Evolutionary conservation across 2,329 filamentous ascomycete genomes (phyloP).

Genomic region (Neopestalotiopsis clavispora): DNA sequence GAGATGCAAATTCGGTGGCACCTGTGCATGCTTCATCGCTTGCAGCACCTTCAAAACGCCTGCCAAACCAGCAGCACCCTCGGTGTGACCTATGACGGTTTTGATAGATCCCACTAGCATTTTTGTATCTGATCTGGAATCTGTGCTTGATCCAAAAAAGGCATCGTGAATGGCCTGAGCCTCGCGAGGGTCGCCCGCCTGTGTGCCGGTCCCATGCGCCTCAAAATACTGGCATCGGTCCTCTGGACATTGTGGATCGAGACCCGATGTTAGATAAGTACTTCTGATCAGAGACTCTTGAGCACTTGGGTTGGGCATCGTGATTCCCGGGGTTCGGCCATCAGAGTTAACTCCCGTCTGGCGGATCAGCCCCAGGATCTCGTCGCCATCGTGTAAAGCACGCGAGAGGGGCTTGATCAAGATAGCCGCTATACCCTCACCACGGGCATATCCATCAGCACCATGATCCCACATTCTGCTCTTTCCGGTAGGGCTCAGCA

Average conservation of each 20-base stretch:
- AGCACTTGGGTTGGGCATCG: conserved; percentile 52
- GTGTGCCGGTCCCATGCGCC: conserved; percentile 48
- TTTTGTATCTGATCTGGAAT: conserved; percentile 19
- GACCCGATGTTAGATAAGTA: conserved; percentile 48
- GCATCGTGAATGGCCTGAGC: conserved; percentile 47
- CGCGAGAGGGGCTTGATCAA: conserved; percentile 55
- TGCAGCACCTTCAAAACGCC: conserved; percentile 50
- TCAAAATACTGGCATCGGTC: conserved; percentile 53
- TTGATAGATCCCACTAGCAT: conserved; percentile 48
- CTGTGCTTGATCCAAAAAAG: conserved; percentile 37
- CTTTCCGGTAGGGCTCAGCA: conserved; percentile 49
- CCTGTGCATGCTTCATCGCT: conserved; percentile 41
- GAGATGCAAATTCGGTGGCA: conserved; percentile 51
- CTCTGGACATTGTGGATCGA: conserved; percentile 36
- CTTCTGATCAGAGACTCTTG: conserved; percentile 49
- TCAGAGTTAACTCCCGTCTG: conserved; percentile 55
- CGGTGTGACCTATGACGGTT: conserved; percentile 54
- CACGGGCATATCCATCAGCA: conserved; percentile 63
- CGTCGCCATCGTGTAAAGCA: conserved; percentile 55
- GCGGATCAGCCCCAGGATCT: conserved; percentile 51
- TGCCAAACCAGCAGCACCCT: conserved; percentile 54
- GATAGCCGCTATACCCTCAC: conserved; percentile 57
- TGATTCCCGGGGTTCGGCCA: conserved; percentile 57
- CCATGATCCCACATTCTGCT: conserved; percentile 53
- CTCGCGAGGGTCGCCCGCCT: conserved; percentile 46